Evolutionary conservation across 2,329 filamentous ascomycete species (phyloP).

Genomic region (Domatiomyces globalis): DNA sequence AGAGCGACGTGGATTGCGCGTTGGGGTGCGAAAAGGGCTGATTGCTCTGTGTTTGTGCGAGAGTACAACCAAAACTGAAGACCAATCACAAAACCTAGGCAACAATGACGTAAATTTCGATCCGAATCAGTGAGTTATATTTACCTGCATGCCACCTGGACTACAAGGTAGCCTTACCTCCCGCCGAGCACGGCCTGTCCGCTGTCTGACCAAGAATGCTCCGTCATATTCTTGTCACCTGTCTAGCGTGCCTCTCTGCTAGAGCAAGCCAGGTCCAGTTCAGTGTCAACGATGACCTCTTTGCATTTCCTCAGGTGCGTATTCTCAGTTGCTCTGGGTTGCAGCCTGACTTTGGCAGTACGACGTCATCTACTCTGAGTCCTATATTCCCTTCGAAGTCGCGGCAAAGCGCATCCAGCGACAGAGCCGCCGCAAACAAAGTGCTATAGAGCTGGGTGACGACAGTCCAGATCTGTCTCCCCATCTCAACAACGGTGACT

Average conservation of each 20-base stretch:
- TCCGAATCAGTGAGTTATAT: no score
- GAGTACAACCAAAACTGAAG: no score
- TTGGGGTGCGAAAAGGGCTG: no score
- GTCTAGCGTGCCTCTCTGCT: neutral
- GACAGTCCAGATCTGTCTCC: neutral
- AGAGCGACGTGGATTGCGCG: no score
- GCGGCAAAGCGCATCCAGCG: constrained; percentile 50
- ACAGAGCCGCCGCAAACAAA: neutral
- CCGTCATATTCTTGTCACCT: neutral
- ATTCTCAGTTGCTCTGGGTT: neutral
- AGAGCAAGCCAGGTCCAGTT: constrained; percentile 48
- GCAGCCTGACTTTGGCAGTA: constrained; percentile 41
- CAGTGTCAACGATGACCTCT: constrained; percentile 75
- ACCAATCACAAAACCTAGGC: no score
- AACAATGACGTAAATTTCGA: no score
- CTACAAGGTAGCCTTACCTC: no score
- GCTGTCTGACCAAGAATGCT: neutral
- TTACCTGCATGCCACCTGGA: no score
- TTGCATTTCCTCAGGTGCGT: constrained; percentile 71
- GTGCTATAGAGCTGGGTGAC: neutral
- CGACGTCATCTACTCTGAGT: constrained; percentile 60
- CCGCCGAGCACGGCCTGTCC: no score
- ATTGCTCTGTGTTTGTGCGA: no score
- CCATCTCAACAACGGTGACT: constrained; percentile 2
- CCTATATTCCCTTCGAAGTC: constrained; percentile 51